phyloP scores from a whole-genome alignment of 805 yeast genomes.

The Starmerella etchellsii region DNA sequence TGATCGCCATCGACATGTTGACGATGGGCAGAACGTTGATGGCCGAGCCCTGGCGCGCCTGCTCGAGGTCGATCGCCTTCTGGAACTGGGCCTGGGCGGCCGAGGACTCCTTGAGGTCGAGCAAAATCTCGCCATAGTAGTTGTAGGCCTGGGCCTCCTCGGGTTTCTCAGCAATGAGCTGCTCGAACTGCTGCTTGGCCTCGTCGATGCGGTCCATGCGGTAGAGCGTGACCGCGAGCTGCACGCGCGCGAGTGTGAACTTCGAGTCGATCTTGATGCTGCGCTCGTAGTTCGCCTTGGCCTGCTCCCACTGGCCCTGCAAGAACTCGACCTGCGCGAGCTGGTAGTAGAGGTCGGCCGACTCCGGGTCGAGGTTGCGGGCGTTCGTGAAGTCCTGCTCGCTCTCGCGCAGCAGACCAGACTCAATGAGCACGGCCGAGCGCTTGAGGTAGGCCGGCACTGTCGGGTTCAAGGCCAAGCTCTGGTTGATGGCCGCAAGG shows the following conservation, averaged over 20 bases:
- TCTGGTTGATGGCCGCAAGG: slow-evolving; percentile 46
- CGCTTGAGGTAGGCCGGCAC: slow-evolving; percentile 70
- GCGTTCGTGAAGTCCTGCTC: slow-evolving; percentile 60
- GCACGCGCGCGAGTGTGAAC: slow-evolving; percentile 78
- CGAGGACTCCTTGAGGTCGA: slow-evolving; percentile 59
- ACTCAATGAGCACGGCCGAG: slow-evolving; percentile 75
- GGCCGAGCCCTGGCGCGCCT: slow-evolving; percentile 40
- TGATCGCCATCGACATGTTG: slow-evolving; percentile 63
- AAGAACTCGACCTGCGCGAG: slow-evolving; percentile 84
- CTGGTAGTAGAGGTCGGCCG: slow-evolving; percentile 83
- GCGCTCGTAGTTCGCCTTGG: slow-evolving; percentile 60
- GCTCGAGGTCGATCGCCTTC: slow-evolving; percentile 68
- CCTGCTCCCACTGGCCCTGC: slow-evolving; percentile 58
- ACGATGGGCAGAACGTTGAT: slow-evolving; percentile 83
- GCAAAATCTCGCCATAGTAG: slow-evolving; percentile 87
- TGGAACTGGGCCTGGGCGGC: slow-evolving; percentile 78
- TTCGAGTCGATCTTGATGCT: slow-evolving; percentile 61
- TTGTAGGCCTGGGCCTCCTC: slow-evolving; percentile 84
- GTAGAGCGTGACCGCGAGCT: slow-evolving; percentile 83
- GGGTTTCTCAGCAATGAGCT: slow-evolving; percentile 53
- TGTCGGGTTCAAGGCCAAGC: slow-evolving; percentile 53
- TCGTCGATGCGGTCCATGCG: slow-evolving; percentile 50
- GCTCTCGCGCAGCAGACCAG: slow-evolving; percentile 49
- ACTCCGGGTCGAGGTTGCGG: slow-evolving; percentile 48
- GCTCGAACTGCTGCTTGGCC: slow-evolving; percentile 48